Conservation (phyloP, 1,284 basidiomycete species). For the Apiotrichum veenhuisii region DNA sequence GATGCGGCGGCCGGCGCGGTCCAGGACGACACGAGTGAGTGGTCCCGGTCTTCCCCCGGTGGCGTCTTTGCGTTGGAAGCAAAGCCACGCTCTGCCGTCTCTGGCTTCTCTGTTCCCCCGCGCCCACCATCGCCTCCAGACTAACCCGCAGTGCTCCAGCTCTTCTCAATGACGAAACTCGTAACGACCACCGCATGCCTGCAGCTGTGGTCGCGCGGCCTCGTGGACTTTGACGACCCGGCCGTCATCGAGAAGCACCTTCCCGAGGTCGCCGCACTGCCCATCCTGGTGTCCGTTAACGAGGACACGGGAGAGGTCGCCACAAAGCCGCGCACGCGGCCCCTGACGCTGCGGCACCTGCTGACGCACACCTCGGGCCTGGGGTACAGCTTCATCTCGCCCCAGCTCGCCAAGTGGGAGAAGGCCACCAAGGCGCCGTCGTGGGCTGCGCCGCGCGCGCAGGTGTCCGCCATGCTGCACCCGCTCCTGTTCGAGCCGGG, state of each 20-base stretch:
- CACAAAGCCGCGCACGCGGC: conserved; percentile 22
- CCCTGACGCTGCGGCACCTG: conserved; percentile 39
- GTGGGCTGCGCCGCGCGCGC: conserved; percentile 15
- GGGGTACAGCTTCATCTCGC: conserved; percentile 9
- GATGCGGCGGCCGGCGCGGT: conserved; percentile 18
- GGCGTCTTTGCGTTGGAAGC: no score
- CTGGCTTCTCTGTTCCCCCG: no score
- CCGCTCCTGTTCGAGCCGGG: conserved; percentile 39
- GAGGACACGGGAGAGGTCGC: conserved; percentile 25
- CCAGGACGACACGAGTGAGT: conserved; percentile 32
- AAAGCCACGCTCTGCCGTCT: no score
- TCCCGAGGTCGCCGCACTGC: conserved; percentile 32
- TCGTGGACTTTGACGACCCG: conserved; percentile 24
- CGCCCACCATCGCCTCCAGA: conserved; percentile 18
- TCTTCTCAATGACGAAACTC: conserved; percentile 41
- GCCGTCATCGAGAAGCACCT: conserved; percentile 23
- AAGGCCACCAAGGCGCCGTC: neutral
- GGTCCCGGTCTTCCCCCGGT: conserved; percentile 26
- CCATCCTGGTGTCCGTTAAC: conserved; percentile 31
- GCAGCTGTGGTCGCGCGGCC: conserved; percentile 12
- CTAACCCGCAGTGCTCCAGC: conserved; percentile 29
- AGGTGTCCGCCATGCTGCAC: conserved; percentile 15
- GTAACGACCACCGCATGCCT: conserved; percentile 19
- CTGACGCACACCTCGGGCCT: conserved; percentile 33
- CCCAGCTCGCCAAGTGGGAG: conserved; percentile 1